Evolutionary conservation across 2,329 filamentous ascomycete species (phyloP).

Genomic region (Ascochyta viciae-villosae): DNA sequence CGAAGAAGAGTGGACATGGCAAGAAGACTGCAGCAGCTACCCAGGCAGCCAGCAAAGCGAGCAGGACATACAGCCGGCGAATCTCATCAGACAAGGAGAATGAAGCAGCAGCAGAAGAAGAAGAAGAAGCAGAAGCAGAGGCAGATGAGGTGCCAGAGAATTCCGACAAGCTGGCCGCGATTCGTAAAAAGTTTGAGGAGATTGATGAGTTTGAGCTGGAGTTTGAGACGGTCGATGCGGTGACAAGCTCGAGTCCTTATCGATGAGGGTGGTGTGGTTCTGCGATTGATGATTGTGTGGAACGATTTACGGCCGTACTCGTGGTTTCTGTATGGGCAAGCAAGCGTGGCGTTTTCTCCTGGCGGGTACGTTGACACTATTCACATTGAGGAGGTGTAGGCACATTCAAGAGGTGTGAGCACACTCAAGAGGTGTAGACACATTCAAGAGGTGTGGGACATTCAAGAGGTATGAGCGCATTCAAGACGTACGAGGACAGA

Average conservation of each 20-base stretch:
- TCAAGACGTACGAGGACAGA: not conserved
- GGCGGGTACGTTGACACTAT: not conserved
- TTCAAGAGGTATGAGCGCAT: no score
- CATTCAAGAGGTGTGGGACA: no score
- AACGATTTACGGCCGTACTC: not conserved
- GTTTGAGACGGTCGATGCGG: conserved; percentile 56
- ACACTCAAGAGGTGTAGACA: no score
- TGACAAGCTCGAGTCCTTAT: conserved; percentile 51
- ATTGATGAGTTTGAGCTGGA: conserved; percentile 60
- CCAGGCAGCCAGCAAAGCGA: conserved; percentile 31
- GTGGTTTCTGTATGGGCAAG: conserved; percentile 1
- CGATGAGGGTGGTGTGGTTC: conserved; percentile 23
- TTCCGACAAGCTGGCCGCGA: conserved; percentile 50
- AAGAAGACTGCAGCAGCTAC: conserved; percentile 29
- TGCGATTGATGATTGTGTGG: not conserved
- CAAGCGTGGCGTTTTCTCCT: conserved; percentile 6
- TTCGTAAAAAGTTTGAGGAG: conserved; percentile 57
- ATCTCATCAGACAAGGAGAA: conserved; percentile 55
- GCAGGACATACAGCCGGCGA: conserved; percentile 45
- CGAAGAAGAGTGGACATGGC: conserved; percentile 32
- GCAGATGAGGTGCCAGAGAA: conserved; percentile 36
- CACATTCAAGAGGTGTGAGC: no score
- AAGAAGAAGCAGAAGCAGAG: conserved; percentile 32
- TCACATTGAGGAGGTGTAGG: no score
- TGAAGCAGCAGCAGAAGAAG: conserved; percentile 33